Conservation (phyloP, 768 basidiomycete species). For the Tulasnella sp. region DNA sequence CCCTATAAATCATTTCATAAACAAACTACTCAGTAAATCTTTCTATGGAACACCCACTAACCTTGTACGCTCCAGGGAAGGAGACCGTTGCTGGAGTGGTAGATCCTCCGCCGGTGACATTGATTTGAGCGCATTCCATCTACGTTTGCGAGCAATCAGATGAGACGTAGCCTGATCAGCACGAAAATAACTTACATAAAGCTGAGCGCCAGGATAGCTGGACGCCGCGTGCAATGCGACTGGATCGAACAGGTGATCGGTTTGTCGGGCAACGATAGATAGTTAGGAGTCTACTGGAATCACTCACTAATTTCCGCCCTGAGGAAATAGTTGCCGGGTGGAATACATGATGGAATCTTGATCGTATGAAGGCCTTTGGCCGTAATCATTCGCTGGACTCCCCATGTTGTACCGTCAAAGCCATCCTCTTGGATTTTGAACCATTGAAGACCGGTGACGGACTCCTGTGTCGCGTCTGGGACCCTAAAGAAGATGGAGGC, state of each 20-base stretch:
- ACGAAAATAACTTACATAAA: neutral
- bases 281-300: neutral
- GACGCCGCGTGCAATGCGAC: slow-evolving; percentile 36
- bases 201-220: slow-evolving; percentile 43
- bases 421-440: slow-evolving; percentile 46
- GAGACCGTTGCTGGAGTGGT: slow-evolving; percentile 15
- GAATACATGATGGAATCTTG: slow-evolving; percentile 41
- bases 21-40: neutral
- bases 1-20: neutral
- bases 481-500: slow-evolving; percentile 26
- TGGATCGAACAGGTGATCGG: neutral
- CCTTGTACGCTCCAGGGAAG: slow-evolving; percentile 18
- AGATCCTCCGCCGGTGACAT: slow-evolving; percentile 33
- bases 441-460: slow-evolving; percentile 42
- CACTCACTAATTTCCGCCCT: slow-evolving; percentile 37
- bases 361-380: slow-evolving; percentile 47
- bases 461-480: slow-evolving; percentile 39
- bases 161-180: neutral
- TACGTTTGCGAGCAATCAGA: neutral
- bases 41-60: neutral
- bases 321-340: slow-evolving; percentile 42
- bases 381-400: slow-evolving; percentile 39
- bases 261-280: neutral
- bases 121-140: slow-evolving; percentile 32
- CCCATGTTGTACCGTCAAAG: slow-evolving; percentile 33